Evolutionary conservation across 148 eudicot species (phyloP), one percentile per base, ranked within the genome.

Genomic region (Limonium bicolor): DNA sequence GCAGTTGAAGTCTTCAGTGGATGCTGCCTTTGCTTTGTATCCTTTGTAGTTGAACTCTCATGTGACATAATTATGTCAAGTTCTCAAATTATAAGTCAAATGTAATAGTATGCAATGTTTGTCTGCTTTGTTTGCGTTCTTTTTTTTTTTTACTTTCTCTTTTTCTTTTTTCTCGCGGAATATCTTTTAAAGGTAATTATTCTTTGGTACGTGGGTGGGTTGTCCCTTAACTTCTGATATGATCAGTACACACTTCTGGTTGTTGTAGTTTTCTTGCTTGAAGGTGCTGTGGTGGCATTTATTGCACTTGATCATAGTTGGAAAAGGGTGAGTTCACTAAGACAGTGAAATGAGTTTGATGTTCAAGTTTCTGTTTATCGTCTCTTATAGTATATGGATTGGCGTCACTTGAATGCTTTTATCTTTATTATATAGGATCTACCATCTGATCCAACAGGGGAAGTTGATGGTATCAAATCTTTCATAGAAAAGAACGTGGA

Each of bases 21-120:
- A 10, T 76, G 77, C 51, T 84, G 88, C 65, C 90, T 77, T 57
- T 73, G 90, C 54, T 73, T 79, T 55, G 95, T 84, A 80, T 80
- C 85, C 79, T 84, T 53, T 39, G 2, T 48, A 18, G 24, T 4
- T 41, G 43, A 29, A 4, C 8, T 0, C 4, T 30, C 7, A 3
- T 18, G 36, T 47, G 7, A 25, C 9, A 28, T 25, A 5, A 27
- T 29, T 29, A 29, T 19, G 2, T 7, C 19, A 15, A 5, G 26
- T 15, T 45, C 5, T 18, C 0, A 6, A 27, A 6, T 1, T 24
- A 6, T 7, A 25, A 22, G 28, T 5, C 28, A 31, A 10, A 10
- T 15, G 14, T 41, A 11, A 4, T 2, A 6, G 21, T 8, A n/a
- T 23, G 22, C 22, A 22, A 41, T 4, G n/a, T n/a, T n/a, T n/a